A percentile compares a stretch with the other conserved stretches of the same genome.
Conservation (phyloP, 2,329 filamentous ascomycete species). For the Exophiala sideris region DNA sequence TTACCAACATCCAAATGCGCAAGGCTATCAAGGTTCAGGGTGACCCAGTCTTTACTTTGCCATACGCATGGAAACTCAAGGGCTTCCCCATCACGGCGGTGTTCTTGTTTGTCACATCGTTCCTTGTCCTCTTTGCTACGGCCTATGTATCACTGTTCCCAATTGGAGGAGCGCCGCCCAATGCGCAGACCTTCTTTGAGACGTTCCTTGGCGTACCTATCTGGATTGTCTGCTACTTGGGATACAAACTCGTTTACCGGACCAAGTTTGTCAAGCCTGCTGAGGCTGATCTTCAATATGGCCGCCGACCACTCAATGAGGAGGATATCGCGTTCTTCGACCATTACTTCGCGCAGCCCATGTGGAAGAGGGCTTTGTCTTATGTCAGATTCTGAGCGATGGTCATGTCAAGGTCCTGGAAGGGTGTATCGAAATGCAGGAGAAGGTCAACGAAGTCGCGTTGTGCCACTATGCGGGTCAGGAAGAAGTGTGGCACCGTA, state of each 20-base stretch:
- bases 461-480: too few relatives aligned
- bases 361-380: constrained; percentile 7
- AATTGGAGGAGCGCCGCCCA: background rate
- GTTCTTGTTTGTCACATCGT: background rate
- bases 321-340: constrained; percentile 6
- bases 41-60: background rate
- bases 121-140: constrained; percentile 3
- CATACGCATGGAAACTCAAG: constrained; percentile 2
- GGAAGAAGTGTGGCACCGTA: too few relatives aligned
- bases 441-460: too few relatives aligned
- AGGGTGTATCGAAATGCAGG: too few relatives aligned
- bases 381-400: constrained; percentile 4
- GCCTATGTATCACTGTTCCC: constrained; percentile 1
- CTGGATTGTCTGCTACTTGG: background rate
- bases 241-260: constrained; percentile 1
- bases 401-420: too few relatives aligned
- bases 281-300: constrained; percentile 2
- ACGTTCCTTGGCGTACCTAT: constrained; percentile 6
- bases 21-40: constrained; percentile 2
- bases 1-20: constrained; percentile 78
- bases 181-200: constrained; percentile 3
- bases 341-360: constrained; percentile 3
- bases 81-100: background rate
- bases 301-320: constrained; percentile 2
- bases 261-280: constrained; percentile 6